A percentile compares a stretch with the other conserved stretches of the same genome.
phyloP scores from a whole-genome alignment of 2,329 filamentous ascomycete genomes.

The Whalleya microplaca region DNA sequence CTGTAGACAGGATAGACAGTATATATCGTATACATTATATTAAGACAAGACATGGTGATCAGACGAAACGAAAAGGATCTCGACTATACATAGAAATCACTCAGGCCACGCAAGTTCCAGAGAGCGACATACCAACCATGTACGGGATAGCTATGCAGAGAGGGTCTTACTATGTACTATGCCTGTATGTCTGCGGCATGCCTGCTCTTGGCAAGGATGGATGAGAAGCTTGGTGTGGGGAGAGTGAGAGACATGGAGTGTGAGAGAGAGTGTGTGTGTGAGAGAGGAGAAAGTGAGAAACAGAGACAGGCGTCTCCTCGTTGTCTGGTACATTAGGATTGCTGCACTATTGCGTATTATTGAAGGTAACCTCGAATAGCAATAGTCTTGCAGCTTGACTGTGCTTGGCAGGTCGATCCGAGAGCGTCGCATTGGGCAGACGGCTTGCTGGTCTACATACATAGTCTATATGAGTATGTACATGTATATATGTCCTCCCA shows the following conservation, averaged over 20 bases:
- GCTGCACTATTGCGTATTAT: constrained; percentile 24
- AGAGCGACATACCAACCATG: too few species aligned
- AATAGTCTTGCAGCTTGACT: constrained; percentile 20
- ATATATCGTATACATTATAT: neutral
- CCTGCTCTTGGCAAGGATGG: neutral
- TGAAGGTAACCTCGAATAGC: constrained; percentile 10
- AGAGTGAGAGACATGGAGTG: constrained; percentile 2
- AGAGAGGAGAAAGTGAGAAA: too few species aligned
- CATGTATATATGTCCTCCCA: too few species aligned
- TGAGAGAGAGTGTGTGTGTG: neutral
- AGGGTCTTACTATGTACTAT: neutral
- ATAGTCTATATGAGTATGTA: too few species aligned
- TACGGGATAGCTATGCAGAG: neutral
- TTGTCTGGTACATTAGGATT: constrained; percentile 21
- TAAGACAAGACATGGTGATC: neutral
- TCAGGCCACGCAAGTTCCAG: neutral
- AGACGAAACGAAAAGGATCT: neutral
- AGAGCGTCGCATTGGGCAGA: constrained; percentile 20
- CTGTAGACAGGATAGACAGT: neutral
- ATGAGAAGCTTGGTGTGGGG: too few species aligned
- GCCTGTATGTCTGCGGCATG: neutral
- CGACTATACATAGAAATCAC: neutral
- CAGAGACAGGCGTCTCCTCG: too few species aligned
- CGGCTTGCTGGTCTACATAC: too few species aligned
- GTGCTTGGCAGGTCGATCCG: constrained; percentile 37